These are phyloP conservation scores for Thraustotheca clavata DNA, from an alignment of 352 stramenopile genomes.

Conservation along the genomic window DNA sequence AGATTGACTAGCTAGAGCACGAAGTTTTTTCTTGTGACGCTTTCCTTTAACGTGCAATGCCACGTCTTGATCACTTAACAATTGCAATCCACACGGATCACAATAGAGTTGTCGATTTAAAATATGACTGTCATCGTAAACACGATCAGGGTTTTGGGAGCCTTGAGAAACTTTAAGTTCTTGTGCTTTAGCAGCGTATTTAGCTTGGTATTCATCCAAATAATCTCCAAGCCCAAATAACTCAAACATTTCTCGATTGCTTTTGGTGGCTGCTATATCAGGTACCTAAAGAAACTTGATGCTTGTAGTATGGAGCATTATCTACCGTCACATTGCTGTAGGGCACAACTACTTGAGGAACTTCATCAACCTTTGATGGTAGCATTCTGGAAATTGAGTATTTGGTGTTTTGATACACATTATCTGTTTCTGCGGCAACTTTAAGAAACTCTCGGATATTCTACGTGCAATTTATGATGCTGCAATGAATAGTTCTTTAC, in stretches of 20 bases:
- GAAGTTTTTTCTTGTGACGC: slow-evolving; percentile 75
- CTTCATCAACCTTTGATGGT: slow-evolving; percentile 44
- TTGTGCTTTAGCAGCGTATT: slow-evolving; percentile 39
- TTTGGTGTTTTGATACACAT: slow-evolving; percentile 87
- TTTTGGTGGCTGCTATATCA: slow-evolving; percentile 51
- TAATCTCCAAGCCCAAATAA: slow-evolving; percentile 53
- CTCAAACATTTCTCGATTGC: slow-evolving; percentile 58
- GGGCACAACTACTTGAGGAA: background rate
- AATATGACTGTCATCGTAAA: slow-evolving; percentile 37
- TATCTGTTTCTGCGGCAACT: slow-evolving; percentile 68
- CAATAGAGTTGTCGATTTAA: slow-evolving; percentile 56
- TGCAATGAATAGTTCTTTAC: slow-evolving; percentile 22
- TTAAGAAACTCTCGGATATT: slow-evolving; percentile 63
- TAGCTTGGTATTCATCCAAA: slow-evolving; percentile 46
- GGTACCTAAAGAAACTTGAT: slow-evolving; percentile 25
- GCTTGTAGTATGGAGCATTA: background rate
- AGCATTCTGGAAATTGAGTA: slow-evolving; percentile 84
- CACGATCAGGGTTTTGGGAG: background rate
- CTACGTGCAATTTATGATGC: slow-evolving; percentile 19
- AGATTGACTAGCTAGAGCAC: slow-evolving; percentile 21
- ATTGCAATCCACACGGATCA: slow-evolving; percentile 50
- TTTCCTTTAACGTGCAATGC: slow-evolving; percentile 67
- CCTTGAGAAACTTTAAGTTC: slow-evolving; percentile 17
- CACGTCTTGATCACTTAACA: slow-evolving; percentile 68
- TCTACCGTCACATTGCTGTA: slow-evolving; percentile 16